Base-by-base conservation (phyloP, 768 basidiomycete genomes). In the Collybia sp. region DNA sequence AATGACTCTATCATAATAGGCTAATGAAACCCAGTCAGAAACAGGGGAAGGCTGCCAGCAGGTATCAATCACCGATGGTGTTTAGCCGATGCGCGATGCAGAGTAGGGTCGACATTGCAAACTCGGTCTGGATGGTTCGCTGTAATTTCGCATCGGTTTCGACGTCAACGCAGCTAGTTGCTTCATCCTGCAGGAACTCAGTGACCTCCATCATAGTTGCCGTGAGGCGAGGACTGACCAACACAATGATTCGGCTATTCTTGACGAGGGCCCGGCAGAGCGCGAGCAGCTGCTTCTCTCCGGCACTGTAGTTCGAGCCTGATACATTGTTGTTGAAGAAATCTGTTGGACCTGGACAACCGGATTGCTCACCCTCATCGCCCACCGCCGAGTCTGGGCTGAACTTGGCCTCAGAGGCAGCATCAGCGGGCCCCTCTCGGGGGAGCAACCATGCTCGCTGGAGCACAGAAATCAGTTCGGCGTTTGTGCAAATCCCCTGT, bases 1-100 rank as follows among this genome's bases (percentile, higher is more conserved):
- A 13, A 90, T 64, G 16, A 88, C 72, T 16, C 79, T 72, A 55
- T 87, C 83, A 51, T 82, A 86, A 54, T 85, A 76, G 0, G 72
- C 79, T 79, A 39, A 2, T 49, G 15, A 3, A 11, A 25, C 12
- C 15, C 19, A 35, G 31, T 40, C 40, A 16, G 58, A 25, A 38
- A 53, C n/a, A n/a, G n/a, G 46, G 31, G 33, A 5, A 25, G 40
- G 17, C 44, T n/a, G 40, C 37, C n/a, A 18, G 11, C 1, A 46
- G 42, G 19, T n/a, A 19, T 25, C 9, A 46, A 63, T 46, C 50
- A 70, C 75, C 71, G 43, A 85, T 79, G 3, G 80, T 81, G 53
- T 81, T 79, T 42, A 82, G 56, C 13, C 79, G 64, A 56, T 81
- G 80, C 0, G 79, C 79, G 16, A 81, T 79, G 48, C 76, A 79